phyloP scores from a whole-genome alignment of 768 basidiomycete species.

The Tephrocybe rancida region DNA sequence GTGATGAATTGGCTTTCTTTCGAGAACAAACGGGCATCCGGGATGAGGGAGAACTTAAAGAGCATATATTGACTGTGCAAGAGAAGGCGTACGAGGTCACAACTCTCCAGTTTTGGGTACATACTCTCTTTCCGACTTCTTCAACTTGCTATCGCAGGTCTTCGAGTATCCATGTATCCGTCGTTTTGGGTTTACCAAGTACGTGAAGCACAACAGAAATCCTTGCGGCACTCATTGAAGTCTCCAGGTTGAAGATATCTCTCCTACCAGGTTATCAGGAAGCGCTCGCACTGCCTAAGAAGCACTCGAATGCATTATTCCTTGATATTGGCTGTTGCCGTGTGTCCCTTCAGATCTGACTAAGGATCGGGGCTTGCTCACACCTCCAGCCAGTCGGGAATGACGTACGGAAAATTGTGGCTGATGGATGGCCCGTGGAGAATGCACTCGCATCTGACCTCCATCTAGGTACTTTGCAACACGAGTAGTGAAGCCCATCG shows the following conservation, averaged over 20 bases:
- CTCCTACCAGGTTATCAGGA: conserved; percentile 20
- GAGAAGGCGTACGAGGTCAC: conserved; percentile 29
- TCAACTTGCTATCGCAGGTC: conserved; percentile 29
- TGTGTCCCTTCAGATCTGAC: conserved; percentile 11
- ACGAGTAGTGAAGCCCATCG: background rate
- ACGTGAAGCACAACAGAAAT: background rate
- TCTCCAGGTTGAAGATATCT: conserved; percentile 21
- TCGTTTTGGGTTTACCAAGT: conserved; percentile 36
- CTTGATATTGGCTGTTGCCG: conserved; percentile 30
- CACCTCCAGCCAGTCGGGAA: conserved; percentile 19
- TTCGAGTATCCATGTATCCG: conserved; percentile 40
- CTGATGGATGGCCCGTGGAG: conserved; percentile 25
- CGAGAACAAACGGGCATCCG: conserved; percentile 36
- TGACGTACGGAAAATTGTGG: conserved; percentile 25
- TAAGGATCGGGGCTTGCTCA: background rate
- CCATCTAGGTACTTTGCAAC: conserved; percentile 13
- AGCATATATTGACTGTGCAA: conserved; percentile 41
- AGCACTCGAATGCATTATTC: conserved; percentile 21
- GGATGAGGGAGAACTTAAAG: conserved; percentile 37
- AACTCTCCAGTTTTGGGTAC: background rate
- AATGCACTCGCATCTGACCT: conserved; percentile 26
- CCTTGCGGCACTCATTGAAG: background rate
- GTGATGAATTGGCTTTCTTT: conserved; percentile 36
- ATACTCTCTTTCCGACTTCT: background rate
- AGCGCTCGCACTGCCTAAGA: conserved; percentile 16